These are phyloP conservation scores for Phyllosticta paracitricarpa DNA, from an alignment of 2,329 filamentous ascomycete species.

Conservation along the genomic window DNA sequence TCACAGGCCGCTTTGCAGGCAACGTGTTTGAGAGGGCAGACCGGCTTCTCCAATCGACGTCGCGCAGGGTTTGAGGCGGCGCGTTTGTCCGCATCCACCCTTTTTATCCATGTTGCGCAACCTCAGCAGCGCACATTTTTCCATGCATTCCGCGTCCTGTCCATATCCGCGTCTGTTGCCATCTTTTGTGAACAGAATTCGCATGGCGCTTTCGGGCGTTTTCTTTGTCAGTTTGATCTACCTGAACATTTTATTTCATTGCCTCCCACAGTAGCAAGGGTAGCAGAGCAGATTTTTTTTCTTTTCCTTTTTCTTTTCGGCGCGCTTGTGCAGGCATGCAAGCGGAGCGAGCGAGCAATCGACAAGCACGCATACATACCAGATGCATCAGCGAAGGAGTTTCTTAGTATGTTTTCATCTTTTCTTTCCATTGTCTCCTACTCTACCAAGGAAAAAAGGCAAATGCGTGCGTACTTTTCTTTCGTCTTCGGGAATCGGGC, in stretches of 20 bases:
- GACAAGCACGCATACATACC: neutral
- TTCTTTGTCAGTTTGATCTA: neutral
- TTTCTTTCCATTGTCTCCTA: neutral
- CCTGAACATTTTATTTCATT: neutral
- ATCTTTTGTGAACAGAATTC: neutral
- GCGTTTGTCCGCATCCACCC: neutral
- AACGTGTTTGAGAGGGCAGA: conserved; percentile 28
- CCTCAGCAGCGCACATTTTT: neutral
- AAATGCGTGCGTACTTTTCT: neutral
- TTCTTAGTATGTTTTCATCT: neutral
- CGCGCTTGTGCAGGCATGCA: neutral
- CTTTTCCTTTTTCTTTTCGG: neutral
- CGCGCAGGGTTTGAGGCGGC: neutral
- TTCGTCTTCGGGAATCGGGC: neutral
- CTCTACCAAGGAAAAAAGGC: neutral
- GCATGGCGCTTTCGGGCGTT: neutral
- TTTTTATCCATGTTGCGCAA: neutral
- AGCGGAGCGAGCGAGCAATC: neutral
- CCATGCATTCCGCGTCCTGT: neutral
- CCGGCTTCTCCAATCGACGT: conserved; percentile 21
- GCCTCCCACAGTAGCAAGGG: neutral
- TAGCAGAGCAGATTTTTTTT: neutral
- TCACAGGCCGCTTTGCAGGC: conserved; percentile 14
- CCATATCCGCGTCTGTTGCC: neutral
- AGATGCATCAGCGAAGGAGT: neutral